Evolutionary conservation across 345 rosid genomes (phyloP).

Genomic region (Populus deltoides): DNA sequence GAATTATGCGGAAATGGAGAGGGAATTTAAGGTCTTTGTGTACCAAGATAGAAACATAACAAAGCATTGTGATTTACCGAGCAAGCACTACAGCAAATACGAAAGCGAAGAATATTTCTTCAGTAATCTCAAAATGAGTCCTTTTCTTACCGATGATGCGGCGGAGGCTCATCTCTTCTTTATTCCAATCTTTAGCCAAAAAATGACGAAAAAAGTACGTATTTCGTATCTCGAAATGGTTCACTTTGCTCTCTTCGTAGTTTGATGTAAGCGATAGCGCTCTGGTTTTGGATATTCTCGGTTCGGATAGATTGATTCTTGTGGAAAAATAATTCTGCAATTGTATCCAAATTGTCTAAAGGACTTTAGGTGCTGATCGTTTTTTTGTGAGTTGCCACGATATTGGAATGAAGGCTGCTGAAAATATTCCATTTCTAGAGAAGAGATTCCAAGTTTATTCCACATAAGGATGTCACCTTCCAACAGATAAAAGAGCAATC

Average conservation of each 20-base stretch:
- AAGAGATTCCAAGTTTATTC: conserved; percentile 16
- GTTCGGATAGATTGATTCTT: too few species aligned
- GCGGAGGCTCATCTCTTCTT: conserved; percentile 24
- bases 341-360: background rate
- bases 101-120: conserved; percentile 23
- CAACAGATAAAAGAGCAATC: conserved; percentile 9
- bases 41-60: conserved; percentile 10
- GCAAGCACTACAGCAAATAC: conserved; percentile 4
- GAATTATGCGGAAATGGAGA: conserved; percentile 54
- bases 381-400: conserved; percentile 24
- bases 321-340: too few species aligned
- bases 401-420: conserved; percentile 1
- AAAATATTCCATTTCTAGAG: conserved; percentile 1
- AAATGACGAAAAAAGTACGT: too few species aligned
- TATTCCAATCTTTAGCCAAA: conserved; percentile 13
- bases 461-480: conserved; percentile 24
- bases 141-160: conserved; percentile 9
- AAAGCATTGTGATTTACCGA: background rate
- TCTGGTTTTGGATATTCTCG: too few species aligned
- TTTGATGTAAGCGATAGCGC: too few species aligned
- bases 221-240: too few species aligned
- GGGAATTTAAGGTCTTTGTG: conserved; percentile 33
- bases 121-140: conserved; percentile 14
- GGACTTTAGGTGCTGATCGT: conserved; percentile 25
- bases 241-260: too few species aligned